Percentiles rank a stretch among this genome's conserved stretches.
Conservation (phyloP, 2,329 filamentous ascomycete species). For the Exophiala lecanii-corni region DNA sequence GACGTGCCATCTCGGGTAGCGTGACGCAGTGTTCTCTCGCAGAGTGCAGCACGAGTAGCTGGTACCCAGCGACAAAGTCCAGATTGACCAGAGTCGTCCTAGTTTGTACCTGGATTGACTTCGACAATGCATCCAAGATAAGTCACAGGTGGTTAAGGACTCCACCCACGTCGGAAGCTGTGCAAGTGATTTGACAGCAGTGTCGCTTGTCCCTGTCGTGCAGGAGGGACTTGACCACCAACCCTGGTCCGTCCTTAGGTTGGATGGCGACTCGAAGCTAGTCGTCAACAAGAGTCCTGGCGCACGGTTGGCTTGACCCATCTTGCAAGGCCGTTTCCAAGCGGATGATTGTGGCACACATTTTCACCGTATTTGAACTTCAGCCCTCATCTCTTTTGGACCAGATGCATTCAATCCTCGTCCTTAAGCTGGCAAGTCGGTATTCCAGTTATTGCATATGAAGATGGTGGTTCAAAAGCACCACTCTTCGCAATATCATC, state of each 20-base stretch:
- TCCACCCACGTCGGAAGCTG: not conserved
- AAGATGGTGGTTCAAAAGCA: constrained; percentile 17
- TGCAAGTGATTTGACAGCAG: not conserved
- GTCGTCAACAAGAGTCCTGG: not conserved
- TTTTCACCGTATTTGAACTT: not conserved
- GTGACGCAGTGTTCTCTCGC: not conserved
- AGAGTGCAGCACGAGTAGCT: not conserved
- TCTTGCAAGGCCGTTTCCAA: not conserved
- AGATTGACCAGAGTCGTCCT: not conserved
- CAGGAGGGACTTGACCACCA: not conserved
- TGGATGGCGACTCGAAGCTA: not conserved
- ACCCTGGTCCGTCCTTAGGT: not conserved
- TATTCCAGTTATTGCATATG: too few relatives aligned
- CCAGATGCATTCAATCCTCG: not conserved
- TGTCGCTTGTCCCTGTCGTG: not conserved
- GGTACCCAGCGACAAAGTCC: not conserved
- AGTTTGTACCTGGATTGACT: not conserved
- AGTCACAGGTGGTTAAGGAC: not conserved
- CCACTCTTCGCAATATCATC: constrained; percentile 38
- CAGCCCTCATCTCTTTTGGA: not conserved
- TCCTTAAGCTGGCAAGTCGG: not conserved
- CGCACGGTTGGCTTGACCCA: not conserved
- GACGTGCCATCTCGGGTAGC: too few relatives aligned
- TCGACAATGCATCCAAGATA: not conserved
- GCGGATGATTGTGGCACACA: not conserved